A percentile compares a stretch with the other conserved stretches of the same genome.
These are phyloP conservation scores for Hypocreales sp. DNA, from an alignment of 2,329 filamentous ascomycete genomes.

Conservation along the genomic window DNA sequence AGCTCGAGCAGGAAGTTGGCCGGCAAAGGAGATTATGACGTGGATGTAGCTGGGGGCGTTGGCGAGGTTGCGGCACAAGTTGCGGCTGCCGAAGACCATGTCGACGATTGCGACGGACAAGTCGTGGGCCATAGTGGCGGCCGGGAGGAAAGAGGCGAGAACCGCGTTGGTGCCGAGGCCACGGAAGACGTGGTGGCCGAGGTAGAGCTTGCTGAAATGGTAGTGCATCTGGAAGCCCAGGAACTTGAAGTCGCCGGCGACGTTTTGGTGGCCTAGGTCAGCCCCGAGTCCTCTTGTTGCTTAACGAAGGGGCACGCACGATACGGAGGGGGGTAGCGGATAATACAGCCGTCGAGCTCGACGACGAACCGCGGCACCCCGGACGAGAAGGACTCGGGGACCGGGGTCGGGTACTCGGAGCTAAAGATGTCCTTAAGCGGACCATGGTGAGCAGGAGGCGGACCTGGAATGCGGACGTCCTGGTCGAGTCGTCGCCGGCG, in stretches of 20 bases:
- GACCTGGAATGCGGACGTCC: conserved; percentile 1
- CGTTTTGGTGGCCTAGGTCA: too few relatives aligned
- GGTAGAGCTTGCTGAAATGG: conserved; percentile 2
- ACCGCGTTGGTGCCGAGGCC: conserved; percentile 1
- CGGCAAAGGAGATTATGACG: conserved; percentile 4
- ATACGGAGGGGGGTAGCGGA: too few relatives aligned
- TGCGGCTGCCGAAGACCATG: not conserved
- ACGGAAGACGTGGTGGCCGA: conserved; percentile 3
- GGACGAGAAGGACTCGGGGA: not conserved
- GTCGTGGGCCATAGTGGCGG: conserved; percentile 2
- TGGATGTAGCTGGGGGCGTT: conserved; percentile 2
- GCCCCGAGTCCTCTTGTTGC: too few relatives aligned
- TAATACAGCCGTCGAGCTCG: too few relatives aligned
- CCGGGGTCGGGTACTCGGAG: conserved; percentile 1
- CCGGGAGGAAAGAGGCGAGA: not conserved
- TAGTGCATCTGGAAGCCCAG: conserved; percentile 1
- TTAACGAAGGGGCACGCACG: too few relatives aligned
- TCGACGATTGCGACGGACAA: conserved; percentile 1
- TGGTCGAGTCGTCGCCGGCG: too few relatives aligned
- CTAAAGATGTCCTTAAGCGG: conserved; percentile 1
- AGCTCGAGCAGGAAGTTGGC: conserved; percentile 3
- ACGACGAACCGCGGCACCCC: not conserved
- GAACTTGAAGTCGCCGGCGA: conserved; percentile 1
- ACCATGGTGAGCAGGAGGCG: conserved; percentile 1
- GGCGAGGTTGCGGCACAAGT: not conserved